Evolutionary conservation across 2,329 filamentous ascomycete genomes (phyloP), one percentile per base, ranked within the genome.

Genomic region (Chrysoporthe austroafricana): DNA sequence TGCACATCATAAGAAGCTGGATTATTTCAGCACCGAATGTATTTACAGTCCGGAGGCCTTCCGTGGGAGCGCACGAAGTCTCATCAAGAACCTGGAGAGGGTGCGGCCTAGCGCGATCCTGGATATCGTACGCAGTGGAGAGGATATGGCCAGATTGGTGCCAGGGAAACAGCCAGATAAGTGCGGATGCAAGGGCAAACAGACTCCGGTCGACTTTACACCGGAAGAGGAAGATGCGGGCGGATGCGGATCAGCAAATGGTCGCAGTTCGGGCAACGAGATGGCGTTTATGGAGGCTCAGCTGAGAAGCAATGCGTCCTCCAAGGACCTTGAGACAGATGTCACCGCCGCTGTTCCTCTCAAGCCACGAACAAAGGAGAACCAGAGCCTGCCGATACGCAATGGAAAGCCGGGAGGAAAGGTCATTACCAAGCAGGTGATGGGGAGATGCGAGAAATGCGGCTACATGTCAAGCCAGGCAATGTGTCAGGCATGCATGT

Each of bases 1-100:
- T 77, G 96, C 96, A 5, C 93, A 98, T 76, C 94, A 99, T 82
- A 97, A 96, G 80, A 94, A 94, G 78, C 84, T 99, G 71, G 94
- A 98, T 77, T 99, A 99, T 80, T 99, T 99, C 80, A 97, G 90
- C 75, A 99, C 96, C 0, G 96, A 99, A 80, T 99, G 96, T 83
- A 94, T 99, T 69, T 99, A 99, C 82, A 97, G 93, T 64, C 96
- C 96, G 0, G 96, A 99, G 79, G 96, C 96, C 2, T 99, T 99
- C 76, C 87, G 96, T 68, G 96, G 96, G 3, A 97, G 93, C 72
- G 96, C 96, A 2, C 87, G 96, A 71, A 92, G 90, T 36, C 81
- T 99, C 68, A 97, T 99, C 79, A 99, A 99, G 81, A 97, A 95
- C 73, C 82, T 99, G 43, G 96, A 99, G 79, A 91, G 91, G 73